A percentile compares a stretch with the other conserved stretches of the same genome.
Conservation (phyloP, 116 monocot species). For the Phalaenopsis hybrid region DNA sequence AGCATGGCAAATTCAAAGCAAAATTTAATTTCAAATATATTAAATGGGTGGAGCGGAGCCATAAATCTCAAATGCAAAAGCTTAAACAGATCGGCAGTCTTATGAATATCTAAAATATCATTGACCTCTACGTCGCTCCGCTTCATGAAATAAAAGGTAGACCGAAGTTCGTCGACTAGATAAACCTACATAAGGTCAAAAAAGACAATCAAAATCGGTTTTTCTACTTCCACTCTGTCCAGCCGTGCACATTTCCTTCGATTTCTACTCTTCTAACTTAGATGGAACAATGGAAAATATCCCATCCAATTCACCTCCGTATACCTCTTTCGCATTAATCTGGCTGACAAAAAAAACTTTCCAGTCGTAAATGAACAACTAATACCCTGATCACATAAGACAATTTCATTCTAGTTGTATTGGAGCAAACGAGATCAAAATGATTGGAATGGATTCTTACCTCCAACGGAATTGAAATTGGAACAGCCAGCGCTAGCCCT, state of each 20-base stretch:
- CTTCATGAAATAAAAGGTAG: background rate
- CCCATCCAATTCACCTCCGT: background rate
- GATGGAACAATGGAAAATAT: background rate
- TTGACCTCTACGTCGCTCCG: too few relatives aligned
- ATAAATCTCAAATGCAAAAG: background rate
- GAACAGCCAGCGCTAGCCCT: slow-evolving; percentile 27
- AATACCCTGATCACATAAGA: background rate
- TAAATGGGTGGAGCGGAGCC: background rate
- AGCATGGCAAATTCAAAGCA: background rate
- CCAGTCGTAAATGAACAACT: background rate
- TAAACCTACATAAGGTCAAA: background rate
- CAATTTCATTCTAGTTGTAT: background rate
- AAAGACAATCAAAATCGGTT: background rate
- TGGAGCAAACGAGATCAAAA: background rate
- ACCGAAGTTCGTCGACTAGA: background rate
- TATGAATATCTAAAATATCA: too few relatives aligned
- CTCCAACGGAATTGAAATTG: slow-evolving; percentile 34
- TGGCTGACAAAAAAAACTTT: background rate
- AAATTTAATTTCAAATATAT: background rate
- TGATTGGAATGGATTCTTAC: slow-evolving; percentile 7
- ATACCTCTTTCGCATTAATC: background rate
- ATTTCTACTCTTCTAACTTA: background rate
- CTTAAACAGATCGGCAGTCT: too few relatives aligned
- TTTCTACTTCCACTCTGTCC: background rate
- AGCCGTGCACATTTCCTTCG: background rate